Percentiles rank a stretch among this genome's conserved stretches.
Evolutionary conservation across 805 yeast genomes (phyloP).

Genomic region (Starmerella scarabaei): DNA sequence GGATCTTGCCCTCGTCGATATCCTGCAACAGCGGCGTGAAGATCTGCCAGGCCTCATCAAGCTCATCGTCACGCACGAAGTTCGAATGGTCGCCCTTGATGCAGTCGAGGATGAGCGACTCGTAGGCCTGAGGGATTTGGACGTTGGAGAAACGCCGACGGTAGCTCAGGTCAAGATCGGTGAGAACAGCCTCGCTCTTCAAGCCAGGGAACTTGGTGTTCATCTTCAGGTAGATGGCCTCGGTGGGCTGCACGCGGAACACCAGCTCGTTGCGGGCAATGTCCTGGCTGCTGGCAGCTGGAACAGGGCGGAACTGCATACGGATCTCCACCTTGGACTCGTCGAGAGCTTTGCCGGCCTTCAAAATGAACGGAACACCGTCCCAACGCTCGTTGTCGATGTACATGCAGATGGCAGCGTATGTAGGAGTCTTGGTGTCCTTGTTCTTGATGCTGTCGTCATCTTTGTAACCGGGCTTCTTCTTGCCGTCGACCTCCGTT

Average conservation of each 20-base stretch:
- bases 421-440: slow-evolving; percentile 79
- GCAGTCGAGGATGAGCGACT: slow-evolving; percentile 85
- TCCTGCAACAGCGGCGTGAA: slow-evolving; percentile 82
- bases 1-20: slow-evolving; percentile 54
- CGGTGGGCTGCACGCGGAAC: slow-evolving; percentile 86
- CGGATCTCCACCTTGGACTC: slow-evolving; percentile 91
- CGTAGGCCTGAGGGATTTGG: slow-evolving; percentile 97
- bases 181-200: slow-evolving; percentile 63
- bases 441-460: slow-evolving; percentile 70
- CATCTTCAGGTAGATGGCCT: slow-evolving; percentile 84
- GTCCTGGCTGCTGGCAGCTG: slow-evolving; percentile 38
- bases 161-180: slow-evolving; percentile 85
- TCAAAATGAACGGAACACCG: slow-evolving; percentile 88
- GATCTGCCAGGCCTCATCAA: slow-evolving; percentile 82
- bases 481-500: slow-evolving; percentile 59
- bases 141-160: slow-evolving; percentile 66
- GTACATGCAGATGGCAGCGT: slow-evolving; percentile 67
- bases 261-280: slow-evolving; percentile 89
- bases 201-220: slow-evolving; percentile 92
- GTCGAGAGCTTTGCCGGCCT: slow-evolving; percentile 97
- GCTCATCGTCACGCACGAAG: slow-evolving; percentile 95
- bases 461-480: slow-evolving; percentile 78
- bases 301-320: slow-evolving; percentile 78
- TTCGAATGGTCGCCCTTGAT: slow-evolving; percentile 87
- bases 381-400: slow-evolving; percentile 95